phyloP scores from a whole-genome alignment of 257 asterid species.

The Cinchona pubescens region DNA sequence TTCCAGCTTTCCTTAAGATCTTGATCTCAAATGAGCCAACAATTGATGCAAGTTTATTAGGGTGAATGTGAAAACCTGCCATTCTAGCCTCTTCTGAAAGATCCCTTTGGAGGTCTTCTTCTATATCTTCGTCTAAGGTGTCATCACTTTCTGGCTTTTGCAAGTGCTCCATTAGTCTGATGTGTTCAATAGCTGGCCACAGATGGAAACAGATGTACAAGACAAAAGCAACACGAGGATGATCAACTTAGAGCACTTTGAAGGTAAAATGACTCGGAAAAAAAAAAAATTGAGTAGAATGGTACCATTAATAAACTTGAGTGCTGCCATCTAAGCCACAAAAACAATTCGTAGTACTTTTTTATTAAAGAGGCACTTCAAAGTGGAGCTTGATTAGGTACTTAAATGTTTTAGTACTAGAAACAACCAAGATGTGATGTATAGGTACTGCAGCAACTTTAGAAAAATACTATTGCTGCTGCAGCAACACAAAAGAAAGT shows the following conservation, averaged over 20 bases:
- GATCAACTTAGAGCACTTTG: background rate
- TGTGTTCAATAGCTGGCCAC: constrained; percentile 41
- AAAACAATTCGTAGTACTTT: constrained; percentile 66
- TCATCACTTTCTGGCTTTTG: constrained; percentile 12
- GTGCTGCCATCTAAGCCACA: constrained; percentile 76
- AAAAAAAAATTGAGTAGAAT: constrained; percentile 23
- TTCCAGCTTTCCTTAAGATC: constrained; percentile 57
- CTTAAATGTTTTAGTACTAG: background rate
- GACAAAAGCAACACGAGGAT: constrained; percentile 17
- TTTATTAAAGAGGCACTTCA: constrained; percentile 45
- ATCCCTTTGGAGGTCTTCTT: constrained; percentile 42
- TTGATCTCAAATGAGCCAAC: constrained; percentile 77
- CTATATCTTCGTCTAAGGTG: constrained; percentile 35
- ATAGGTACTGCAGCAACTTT: background rate
- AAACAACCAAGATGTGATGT: background rate
- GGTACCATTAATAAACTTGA: constrained; percentile 76
- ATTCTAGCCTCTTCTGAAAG: constrained; percentile 69
- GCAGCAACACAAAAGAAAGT: background rate
- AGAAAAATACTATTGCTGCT: background rate
- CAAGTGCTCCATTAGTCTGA: constrained; percentile 11
- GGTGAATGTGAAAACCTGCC: constrained; percentile 74
- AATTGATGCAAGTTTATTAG: constrained; percentile 79
- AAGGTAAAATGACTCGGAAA: background rate
- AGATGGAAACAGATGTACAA: constrained; percentile 11
- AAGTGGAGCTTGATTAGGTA: constrained; percentile 21